phyloP scores from a whole-genome alignment of 768 basidiomycete species.

The Lentinus tigrinus region DNA sequence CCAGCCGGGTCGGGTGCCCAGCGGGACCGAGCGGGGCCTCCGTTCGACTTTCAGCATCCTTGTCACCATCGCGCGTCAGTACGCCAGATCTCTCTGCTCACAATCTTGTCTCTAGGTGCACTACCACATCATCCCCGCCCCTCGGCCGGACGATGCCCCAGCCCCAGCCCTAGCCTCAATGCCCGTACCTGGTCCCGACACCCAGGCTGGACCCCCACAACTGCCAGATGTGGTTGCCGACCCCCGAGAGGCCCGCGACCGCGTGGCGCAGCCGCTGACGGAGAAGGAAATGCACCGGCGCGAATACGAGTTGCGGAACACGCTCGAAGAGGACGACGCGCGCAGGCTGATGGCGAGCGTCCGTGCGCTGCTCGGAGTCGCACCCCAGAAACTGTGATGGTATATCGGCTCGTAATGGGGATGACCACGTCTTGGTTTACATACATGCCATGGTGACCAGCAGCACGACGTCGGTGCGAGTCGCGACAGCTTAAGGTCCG shows the following conservation, averaged over 20 bases:
- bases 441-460: too few relatives aligned
- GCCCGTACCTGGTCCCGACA: neutral
- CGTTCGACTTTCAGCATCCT: neutral
- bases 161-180: too few relatives aligned
- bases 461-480: too few relatives aligned
- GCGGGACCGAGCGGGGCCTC: too few relatives aligned
- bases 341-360: constrained; percentile 43
- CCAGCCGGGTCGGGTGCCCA: too few relatives aligned
- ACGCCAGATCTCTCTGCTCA: neutral
- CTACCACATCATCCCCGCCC: constrained; percentile 76
- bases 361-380: constrained; percentile 25
- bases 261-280: constrained; percentile 34
- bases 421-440: too few relatives aligned
- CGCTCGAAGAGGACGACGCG: constrained; percentile 63
- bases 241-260: constrained; percentile 3
- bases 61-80: neutral
- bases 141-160: constrained; percentile 26
- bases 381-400: neutral
- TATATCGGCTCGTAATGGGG: too few relatives aligned
- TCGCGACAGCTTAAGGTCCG: too few relatives aligned
- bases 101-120: constrained; percentile 49
- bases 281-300: constrained; percentile 55
- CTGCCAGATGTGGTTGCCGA: neutral
- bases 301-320: constrained; percentile 57
- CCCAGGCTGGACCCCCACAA: too few relatives aligned